These are phyloP conservation scores for Andrographis paniculata DNA, from an alignment of 305 asterid species.

Conservation along the genomic window DNA sequence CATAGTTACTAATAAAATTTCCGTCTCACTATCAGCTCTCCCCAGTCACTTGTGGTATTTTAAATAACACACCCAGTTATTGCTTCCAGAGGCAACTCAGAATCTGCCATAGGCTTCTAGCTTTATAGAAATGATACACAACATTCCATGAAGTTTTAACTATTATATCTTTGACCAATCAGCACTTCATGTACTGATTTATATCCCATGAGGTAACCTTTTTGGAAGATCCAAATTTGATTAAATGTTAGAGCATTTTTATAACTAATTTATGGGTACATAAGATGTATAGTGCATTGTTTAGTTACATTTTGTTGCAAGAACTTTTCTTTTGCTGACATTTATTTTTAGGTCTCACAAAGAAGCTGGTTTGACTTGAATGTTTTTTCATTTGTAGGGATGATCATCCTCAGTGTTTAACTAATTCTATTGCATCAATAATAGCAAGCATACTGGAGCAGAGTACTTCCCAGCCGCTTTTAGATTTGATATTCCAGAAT, in stretches of 20 bases:
- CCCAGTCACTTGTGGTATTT: not conserved
- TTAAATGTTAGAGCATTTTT: too few species aligned
- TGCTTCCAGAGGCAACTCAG: conserved; percentile 1
- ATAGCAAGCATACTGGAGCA: conserved; percentile 55
- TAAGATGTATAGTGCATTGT: too few species aligned
- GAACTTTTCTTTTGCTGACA: not conserved
- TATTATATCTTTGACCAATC: too few species aligned
- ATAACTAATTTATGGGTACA: not conserved
- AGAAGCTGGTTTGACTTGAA: conserved; percentile 11
- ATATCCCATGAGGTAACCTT: too few species aligned
- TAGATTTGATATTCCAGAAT: conserved; percentile 69
- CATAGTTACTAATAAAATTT: not conserved
- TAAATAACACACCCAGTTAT: not conserved
- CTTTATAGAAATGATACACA: not conserved
- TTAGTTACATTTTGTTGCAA: too few species aligned
- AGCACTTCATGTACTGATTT: too few species aligned
- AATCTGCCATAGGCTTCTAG: not conserved
- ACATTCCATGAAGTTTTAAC: not conserved
- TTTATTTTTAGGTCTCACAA: not conserved
- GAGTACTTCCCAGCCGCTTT: conserved; percentile 44
- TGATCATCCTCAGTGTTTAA: conserved; percentile 61
- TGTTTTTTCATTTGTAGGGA: conserved; percentile 39
- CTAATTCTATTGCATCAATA: conserved; percentile 56
- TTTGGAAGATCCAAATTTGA: too few species aligned
- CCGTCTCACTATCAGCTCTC: not conserved